These are phyloP conservation scores for Mycena indigotica DNA, from an alignment of 768 basidiomycete genomes.

Conservation along the genomic window DNA sequence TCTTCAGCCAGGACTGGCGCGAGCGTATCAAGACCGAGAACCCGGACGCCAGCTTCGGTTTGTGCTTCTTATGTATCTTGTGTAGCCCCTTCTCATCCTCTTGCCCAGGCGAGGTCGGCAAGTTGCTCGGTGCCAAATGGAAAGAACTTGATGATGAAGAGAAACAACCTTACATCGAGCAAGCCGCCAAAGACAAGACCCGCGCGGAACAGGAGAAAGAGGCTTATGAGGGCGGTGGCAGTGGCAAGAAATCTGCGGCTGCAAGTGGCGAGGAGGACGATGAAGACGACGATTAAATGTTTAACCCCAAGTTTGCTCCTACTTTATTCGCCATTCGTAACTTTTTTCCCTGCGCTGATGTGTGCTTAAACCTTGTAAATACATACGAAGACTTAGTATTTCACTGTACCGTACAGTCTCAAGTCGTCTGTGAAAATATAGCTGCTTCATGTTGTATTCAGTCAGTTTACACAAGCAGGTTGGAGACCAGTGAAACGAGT, in stretches of 20 bases:
- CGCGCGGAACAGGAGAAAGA: slow-evolving; percentile 83
- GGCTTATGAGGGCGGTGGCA: slow-evolving; percentile 53
- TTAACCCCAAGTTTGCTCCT: neutral
- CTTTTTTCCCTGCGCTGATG: neutral
- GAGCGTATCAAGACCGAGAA: slow-evolving; percentile 95
- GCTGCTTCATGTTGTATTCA: neutral
- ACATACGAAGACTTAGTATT: neutral
- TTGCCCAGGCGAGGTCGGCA: slow-evolving; percentile 82
- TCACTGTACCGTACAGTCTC: neutral
- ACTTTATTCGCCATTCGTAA: neutral
- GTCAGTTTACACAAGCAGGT: neutral
- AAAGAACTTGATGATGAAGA: slow-evolving; percentile 90
- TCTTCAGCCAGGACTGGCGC: slow-evolving; percentile 96
- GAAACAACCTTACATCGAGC: slow-evolving; percentile 92
- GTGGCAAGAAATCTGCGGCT: slow-evolving; percentile 30
- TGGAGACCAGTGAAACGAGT: neutral
- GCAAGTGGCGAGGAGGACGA: slow-evolving; percentile 32
- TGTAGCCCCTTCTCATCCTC: slow-evolving; percentile 5
- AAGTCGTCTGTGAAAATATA: neutral
- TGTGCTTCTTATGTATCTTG: slow-evolving; percentile 23
- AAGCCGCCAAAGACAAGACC: slow-evolving; percentile 84
- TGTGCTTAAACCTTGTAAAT: neutral
- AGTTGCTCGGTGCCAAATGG: slow-evolving; percentile 95
- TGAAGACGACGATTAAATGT: neutral
- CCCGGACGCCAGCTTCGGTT: slow-evolving; percentile 92